Evolutionary conservation across 768 basidiomycete genomes (phyloP).

Genomic region (Boletellus sp.): DNA sequence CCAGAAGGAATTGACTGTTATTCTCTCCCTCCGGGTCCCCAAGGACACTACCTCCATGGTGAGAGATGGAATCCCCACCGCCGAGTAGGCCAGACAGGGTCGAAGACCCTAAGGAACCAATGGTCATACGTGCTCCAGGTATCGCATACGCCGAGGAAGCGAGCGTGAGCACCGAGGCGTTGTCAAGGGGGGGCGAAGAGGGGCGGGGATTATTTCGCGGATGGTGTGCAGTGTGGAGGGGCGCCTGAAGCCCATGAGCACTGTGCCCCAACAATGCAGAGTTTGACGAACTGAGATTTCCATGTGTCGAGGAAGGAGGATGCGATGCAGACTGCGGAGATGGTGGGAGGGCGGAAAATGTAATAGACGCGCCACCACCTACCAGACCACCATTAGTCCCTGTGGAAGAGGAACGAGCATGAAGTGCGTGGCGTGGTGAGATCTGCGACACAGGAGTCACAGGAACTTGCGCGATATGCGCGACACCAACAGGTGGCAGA

Average conservation of each 20-base stretch:
- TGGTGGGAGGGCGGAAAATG: constrained; percentile 67
- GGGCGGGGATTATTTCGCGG: constrained; percentile 95
- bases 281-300: constrained; percentile 24
- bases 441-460: constrained; percentile 51
- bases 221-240: constrained; percentile 87
- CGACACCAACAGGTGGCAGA: constrained; percentile 73
- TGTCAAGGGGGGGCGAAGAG: constrained; percentile 84
- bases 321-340: constrained; percentile 43
- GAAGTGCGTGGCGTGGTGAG: constrained; percentile 49
- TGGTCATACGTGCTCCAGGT: constrained; percentile 50
- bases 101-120: constrained; percentile 41
- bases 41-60: constrained; percentile 59
- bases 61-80: constrained; percentile 62
- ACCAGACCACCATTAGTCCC: constrained; percentile 44
- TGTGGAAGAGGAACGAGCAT: constrained; percentile 60
- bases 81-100: constrained; percentile 50
- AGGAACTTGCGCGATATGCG: constrained; percentile 87
- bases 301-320: constrained; percentile 35
- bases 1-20: constrained; percentile 62
- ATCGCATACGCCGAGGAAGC: constrained; percentile 90
- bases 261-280: constrained; percentile 30
- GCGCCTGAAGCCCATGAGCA: constrained; percentile 59
- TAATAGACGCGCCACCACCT: constrained; percentile 56
- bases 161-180: constrained; percentile 89
- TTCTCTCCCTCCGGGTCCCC: constrained; percentile 57